Base-by-base conservation (phyloP, 176 grass and related monocot species). In the Tillandsia fasciculata region DNA sequence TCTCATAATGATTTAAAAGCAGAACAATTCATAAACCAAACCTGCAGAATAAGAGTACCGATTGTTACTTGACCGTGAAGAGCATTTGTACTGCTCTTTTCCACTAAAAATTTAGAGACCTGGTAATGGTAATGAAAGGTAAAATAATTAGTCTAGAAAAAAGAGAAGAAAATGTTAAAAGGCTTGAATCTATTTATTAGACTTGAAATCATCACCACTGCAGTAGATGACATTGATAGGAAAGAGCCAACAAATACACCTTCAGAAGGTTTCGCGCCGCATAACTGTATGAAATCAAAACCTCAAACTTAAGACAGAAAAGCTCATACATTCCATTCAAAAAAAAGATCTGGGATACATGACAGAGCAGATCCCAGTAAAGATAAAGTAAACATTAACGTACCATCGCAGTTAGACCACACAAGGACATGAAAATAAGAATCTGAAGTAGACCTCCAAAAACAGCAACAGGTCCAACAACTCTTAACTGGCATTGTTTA, bases 41-140 rank as follows among this genome's bases (percentile, higher is more conserved):
- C 90, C 87, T 96, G 91, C 69, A 90, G 91, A 70, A 87, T 90
- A 47, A 96, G 73, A n/a, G 91, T 87, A 71, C 90, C 95, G 68
- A 92, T 99, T 75, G 87, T 94, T 65, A 99, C 90, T 93, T 94
- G 95, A 79, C 95, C 95, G 79, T 99, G 75, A 86, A 99, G 95
- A 2, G 87, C 78, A 81, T 92, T 90, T 64, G 84, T 90, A 53
- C 80, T 88, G 71, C 87, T 86, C 72, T 94, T 99, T 77, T 93
- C 95, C 33, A 90, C 78, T 50, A 90, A 79, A 83, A 93, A 93
- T 79, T 99, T 99, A 13, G 87, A 99, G 75, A 93, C 90, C 95
- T 99, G 78, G 12, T 1, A 78, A 29, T n/a, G 73, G 66, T 53
- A 50, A 22, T 77, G 23, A 48, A 76, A 17, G 47, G 49, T 14